Evolutionary conservation across 176 grass and related monocot genomes (phyloP).

Genomic region (Oryza australiensis): DNA sequence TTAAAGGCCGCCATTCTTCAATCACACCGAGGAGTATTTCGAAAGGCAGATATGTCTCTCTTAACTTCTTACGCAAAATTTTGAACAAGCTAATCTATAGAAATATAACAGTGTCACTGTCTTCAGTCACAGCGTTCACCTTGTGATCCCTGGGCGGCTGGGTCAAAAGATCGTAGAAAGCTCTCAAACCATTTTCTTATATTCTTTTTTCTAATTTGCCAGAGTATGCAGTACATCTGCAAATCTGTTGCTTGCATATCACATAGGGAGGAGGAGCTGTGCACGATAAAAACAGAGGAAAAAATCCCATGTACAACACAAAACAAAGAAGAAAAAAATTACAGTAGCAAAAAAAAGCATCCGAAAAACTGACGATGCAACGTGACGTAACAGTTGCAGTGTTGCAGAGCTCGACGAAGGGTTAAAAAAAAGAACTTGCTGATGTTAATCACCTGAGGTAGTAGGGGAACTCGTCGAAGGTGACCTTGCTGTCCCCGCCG

Average conservation of each 20-base stretch:
- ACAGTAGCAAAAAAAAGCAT: neutral
- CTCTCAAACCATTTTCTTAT: neutral
- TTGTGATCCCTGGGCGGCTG: neutral
- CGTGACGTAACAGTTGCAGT: neutral
- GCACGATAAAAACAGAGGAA: neutral
- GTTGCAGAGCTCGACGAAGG: neutral
- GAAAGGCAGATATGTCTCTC: neutral
- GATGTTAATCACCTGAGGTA: constrained; percentile 63
- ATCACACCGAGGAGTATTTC: neutral
- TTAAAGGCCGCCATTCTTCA: neutral
- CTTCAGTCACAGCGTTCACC: neutral
- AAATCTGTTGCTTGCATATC: neutral
- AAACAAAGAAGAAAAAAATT: neutral
- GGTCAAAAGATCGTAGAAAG: neutral
- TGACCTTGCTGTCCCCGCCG: constrained; percentile 61
- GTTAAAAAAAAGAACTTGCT: neutral
- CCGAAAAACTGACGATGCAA: neutral
- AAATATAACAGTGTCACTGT: neutral
- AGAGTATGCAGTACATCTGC: neutral
- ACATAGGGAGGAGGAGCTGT: neutral
- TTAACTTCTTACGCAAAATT: neutral
- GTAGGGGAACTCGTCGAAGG: constrained; percentile 92
- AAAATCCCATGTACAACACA: neutral
- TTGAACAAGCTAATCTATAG: neutral
- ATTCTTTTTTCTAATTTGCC: neutral